Base-by-base conservation (phyloP, 192 early-diverging fungal genomes). In the Lobosporangium transversale region DNA sequence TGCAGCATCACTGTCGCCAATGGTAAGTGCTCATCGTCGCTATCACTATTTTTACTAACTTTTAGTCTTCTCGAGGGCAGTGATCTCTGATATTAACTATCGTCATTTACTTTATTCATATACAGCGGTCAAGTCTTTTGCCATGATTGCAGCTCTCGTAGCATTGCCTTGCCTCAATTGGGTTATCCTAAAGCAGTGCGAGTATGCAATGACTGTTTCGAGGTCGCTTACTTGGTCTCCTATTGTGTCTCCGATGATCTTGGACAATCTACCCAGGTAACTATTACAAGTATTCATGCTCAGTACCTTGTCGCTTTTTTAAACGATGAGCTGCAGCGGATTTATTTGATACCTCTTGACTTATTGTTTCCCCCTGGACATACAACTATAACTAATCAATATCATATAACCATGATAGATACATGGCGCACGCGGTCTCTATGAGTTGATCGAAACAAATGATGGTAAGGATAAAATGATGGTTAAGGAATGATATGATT, bases 1-100 rank as follows among this genome's bases (percentile, higher is more conserved):
- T 3, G 24, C 24, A 88, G 86, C 86, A 88, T 78, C 86, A 88
- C 53, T 88, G 86, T 58, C 70, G 86, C 44, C 83, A 86, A 69
- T 88, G 86, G 86, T 88, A 81, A 67, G 30, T 6, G 10, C 14
- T 47, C 11, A 7, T 40, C 40, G 21, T 36, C 23, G 33, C 26
- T 24, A 60, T 51, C 21, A 10, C 33, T 40, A 1, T 53, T n/a
- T 30, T 55, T 40, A 40, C 14, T 40, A n/a, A n/a, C n/a, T n/a
- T n/a, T n/a, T n/a, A n/a, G n/a, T n/a, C n/a, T n/a, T n/a, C n/a
- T n/a, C n/a, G n/a, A n/a, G n/a, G n/a, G n/a, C n/a, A n/a, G n/a
- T n/a, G n/a, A n/a, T n/a, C 7, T 40, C 37, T 40, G 37, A 40
- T 14, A 7, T 40, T 40, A 7, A 40, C 37, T 40, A 40, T 32